Evolutionary conservation across 192 early-diverging fungal genomes (phyloP).

Genomic region (Linnemannia exigua): DNA sequence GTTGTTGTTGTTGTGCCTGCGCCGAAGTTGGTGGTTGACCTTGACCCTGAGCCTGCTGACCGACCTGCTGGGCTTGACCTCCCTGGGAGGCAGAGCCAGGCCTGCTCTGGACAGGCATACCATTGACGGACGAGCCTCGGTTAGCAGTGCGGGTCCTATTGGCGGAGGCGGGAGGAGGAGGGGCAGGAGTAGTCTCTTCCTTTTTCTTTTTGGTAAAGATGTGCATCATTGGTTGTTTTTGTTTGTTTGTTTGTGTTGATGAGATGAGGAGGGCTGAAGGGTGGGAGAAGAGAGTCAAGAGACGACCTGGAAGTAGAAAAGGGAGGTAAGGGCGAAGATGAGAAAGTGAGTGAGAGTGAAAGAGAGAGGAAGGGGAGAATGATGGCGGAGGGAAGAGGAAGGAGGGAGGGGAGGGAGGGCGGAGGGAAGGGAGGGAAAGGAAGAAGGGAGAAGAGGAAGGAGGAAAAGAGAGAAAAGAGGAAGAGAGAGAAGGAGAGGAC

Average conservation of each 20-base stretch:
- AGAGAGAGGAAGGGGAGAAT: background rate
- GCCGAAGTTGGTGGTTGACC: background rate
- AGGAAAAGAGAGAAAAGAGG: background rate
- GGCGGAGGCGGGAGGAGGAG: constrained; percentile 20
- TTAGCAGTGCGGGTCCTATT: constrained; percentile 9
- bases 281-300: constrained; percentile 1
- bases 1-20: constrained; percentile 2
- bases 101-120: constrained; percentile 1
- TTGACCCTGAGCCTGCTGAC: constrained; percentile 6
- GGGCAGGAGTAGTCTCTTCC: background rate
- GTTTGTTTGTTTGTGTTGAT: background rate
- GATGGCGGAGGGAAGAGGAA: background rate
- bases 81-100: constrained; percentile 20
- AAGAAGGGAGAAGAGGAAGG: background rate
- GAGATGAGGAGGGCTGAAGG: background rate
- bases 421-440: background rate
- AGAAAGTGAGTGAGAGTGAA: background rate
- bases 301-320: background rate
- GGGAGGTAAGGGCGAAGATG: background rate
- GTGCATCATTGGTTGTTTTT: constrained; percentile 14
- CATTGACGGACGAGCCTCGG: constrained; percentile 32
- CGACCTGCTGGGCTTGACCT: background rate
- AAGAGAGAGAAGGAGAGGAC: background rate
- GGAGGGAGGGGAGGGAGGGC: background rate
- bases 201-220: constrained; percentile 43